These are phyloP conservation scores for Aspergillus flavus DNA, from an alignment of 2,329 filamentous ascomycete genomes.

Conservation along the genomic window DNA sequence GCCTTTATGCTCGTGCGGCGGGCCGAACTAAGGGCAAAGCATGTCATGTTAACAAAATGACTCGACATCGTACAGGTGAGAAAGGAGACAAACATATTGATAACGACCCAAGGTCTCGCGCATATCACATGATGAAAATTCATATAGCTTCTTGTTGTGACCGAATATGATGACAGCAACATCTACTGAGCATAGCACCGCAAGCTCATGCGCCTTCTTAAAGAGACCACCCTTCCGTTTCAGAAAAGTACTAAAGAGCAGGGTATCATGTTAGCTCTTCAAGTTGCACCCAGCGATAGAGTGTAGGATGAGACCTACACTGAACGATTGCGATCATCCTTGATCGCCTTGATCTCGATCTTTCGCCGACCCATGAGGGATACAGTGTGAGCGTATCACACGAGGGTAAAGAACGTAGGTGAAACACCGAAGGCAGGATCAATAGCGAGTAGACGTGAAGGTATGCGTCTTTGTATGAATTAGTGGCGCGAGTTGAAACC, in stretches of 20 bases:
- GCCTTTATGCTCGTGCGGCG: constrained; percentile 93
- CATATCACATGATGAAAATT: constrained; percentile 95
- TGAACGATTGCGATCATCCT: constrained; percentile 95
- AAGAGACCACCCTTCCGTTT: constrained; percentile 98
- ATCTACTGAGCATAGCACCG: constrained; percentile 96
- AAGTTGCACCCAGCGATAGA: background rate
- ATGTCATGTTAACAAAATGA: constrained; percentile 18
- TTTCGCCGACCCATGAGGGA: constrained; percentile 87
- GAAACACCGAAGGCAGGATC: constrained; percentile 14
- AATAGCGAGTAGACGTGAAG: constrained; percentile 10
- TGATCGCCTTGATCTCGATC: constrained; percentile 99
- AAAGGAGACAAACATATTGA: constrained; percentile 72
- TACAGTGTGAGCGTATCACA: constrained; percentile 18
- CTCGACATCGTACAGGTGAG: constrained; percentile 2
- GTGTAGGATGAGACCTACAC: constrained; percentile 67
- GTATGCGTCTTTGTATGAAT: constrained; percentile 10
- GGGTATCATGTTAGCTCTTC: constrained; percentile 6
- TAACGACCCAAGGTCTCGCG: constrained; percentile 85
- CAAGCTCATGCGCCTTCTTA: constrained; percentile 99
- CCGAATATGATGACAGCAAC: constrained; percentile 99
- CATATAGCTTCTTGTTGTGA: constrained; percentile 98
- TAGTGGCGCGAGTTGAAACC: constrained; percentile 17
- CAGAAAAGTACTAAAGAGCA: constrained; percentile 75
- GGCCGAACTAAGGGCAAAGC: constrained; percentile 71
- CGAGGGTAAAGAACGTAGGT: constrained; percentile 9